Evolutionary conservation across 148 eudicot genomes (phyloP), one percentile per base, ranked within the genome.

Genomic region (Polygonum maritimum): DNA sequence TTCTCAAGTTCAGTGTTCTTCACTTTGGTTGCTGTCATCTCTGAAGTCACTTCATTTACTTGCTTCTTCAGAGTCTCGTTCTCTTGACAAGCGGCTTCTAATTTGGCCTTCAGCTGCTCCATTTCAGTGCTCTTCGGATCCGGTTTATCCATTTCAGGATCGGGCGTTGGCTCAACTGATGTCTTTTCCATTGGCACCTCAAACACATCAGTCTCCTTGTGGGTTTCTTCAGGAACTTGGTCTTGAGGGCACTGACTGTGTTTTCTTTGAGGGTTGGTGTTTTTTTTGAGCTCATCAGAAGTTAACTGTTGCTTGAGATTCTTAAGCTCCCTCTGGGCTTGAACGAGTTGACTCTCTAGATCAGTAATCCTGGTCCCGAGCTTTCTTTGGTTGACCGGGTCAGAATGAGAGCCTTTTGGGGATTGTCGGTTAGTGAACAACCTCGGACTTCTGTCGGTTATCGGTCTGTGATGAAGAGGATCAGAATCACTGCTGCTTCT

Each of bases 261-360:
- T 9, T 82, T 86, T 40, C 72, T 48, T 0, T 41, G 76, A 11
- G 85, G 79, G 33, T 78, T 92, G 93, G 52, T 88, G 94, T 79
- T 84, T 87, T 71, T 84, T 6, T 58, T 14, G 19, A 8, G 21
- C 38, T 89, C 78, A 86, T 92, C 89, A 48, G 90, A 86, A 31
- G 86, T 57, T 55, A 95, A 77, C 80, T 90, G 99, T 3, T 84
- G 78, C 83, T 94, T 94, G 38, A 94, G 87, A 78, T 72, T 81
- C 81, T 90, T 92, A 45, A 94, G 92, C 87, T 94, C 98, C n/a
- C 77, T 83, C 58, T 94, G 98, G 7, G 98, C 98, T 80, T 87
- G 92, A 39, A 85, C 91, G 13, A 94, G 89, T 74, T 94, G 98
- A 71, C 89, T 88, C 78, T 94, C 98, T 44, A 94, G 79, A 78